Conservation (phyloP, 1,284 basidiomycete genomes). For the Marasmius fiardii region DNA sequence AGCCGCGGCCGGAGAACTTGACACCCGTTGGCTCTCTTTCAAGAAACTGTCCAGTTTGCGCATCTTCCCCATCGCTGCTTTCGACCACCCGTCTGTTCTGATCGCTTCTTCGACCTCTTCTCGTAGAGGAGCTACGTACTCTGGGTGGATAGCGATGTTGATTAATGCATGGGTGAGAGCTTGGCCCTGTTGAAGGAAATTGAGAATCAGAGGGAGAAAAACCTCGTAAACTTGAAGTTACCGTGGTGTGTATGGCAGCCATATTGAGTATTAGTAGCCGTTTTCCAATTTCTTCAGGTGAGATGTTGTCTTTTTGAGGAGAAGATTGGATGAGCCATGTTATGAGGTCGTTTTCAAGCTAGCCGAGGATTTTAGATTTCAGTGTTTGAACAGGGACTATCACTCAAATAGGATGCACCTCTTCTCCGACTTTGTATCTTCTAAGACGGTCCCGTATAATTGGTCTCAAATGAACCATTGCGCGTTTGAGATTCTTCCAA, state of each 20-base stretch:
- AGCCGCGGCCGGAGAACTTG: not conserved
- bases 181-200: not conserved
- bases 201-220: not conserved
- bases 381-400: not conserved
- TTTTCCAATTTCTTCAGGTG: not conserved
- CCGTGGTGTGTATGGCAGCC: not conserved
- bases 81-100: not conserved
- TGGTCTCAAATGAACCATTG: not conserved
- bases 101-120: not conserved
- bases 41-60: not conserved
- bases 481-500: not conserved
- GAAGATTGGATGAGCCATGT: not conserved
- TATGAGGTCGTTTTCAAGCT: not conserved
- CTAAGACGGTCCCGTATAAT: not conserved
- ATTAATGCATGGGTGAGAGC: not conserved
- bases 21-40: not conserved
- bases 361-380: not conserved
- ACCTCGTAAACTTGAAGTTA: no score
- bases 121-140: not conserved
- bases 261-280: not conserved
- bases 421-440: not conserved
- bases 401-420: not conserved
- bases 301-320: not conserved
- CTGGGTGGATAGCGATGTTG: not conserved
- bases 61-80: conserved; percentile 2